Percentiles rank a stretch among this genome's conserved stretches.
Evolutionary conservation across 108 stramenopile genomes (phyloP).

Genomic region (Asterionellopsis glacialis): DNA sequence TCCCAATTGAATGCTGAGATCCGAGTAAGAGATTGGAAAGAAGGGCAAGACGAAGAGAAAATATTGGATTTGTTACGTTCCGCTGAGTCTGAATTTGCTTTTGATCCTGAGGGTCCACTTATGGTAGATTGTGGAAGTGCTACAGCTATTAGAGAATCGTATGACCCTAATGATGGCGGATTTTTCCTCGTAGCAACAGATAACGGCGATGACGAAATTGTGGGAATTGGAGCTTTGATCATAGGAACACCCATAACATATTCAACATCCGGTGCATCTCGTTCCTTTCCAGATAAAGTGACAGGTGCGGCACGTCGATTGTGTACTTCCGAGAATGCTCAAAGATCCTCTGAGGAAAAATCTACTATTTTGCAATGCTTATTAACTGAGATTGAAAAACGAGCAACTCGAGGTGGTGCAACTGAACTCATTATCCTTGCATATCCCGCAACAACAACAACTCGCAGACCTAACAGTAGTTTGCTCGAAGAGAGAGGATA

Average conservation of each 20-base stretch:
- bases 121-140: conserved; percentile 3
- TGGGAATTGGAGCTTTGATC: neutral
- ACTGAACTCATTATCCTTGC: conserved; percentile 12
- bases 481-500: conserved; percentile 10
- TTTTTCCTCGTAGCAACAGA: conserved; percentile 8
- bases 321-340: neutral
- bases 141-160: conserved; percentile 4
- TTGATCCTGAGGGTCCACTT: conserved; percentile 14
- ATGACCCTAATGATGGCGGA: conserved; percentile 9
- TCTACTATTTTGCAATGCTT: conserved; percentile 1
- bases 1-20: neutral
- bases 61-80: too few species aligned
- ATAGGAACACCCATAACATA: conserved; percentile 9
- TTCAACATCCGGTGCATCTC: conserved; percentile 12
- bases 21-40: too few species aligned
- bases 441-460: conserved; percentile 4
- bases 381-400: conserved; percentile 5
- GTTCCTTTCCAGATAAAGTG: conserved; percentile 1
- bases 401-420: conserved; percentile 7
- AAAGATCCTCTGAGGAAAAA: neutral
- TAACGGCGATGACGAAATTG: too few species aligned
- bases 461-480: neutral
- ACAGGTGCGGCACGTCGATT: conserved; percentile 11
- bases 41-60: too few species aligned
- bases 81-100: neutral